Base-by-base conservation (phyloP, 805 yeast genomes). In the Spathaspora hagerdaliae region DNA sequence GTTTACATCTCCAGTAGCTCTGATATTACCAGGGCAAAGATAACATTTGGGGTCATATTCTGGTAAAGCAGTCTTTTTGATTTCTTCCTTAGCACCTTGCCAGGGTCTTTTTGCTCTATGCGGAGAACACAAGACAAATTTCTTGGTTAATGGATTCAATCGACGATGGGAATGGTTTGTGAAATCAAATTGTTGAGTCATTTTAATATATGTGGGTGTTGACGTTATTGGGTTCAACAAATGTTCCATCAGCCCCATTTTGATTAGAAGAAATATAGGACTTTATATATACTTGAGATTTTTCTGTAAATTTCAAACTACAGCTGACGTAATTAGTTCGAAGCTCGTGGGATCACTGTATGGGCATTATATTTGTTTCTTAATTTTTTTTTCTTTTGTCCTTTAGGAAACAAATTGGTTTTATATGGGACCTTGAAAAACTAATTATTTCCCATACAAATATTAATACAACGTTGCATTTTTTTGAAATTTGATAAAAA, bases 31-130 rank as follows among this genome's bases (percentile, higher is more conserved):
- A 1, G 91, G 90, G 63, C 91, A 85, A 50, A 85, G 66, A 61
- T 79, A 85, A 64, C 92, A 85, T 51, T 75, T 75, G 15, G 77
- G 76, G 54, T 85, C 91, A 57, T 78, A 83, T 31, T 53, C 65
- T 5, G 87, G 85, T 50, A 74, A 67, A 27, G 60, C 54, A 12
- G 65, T 69, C 38, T 61, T 68, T 43, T 60, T 55, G 12, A 72
- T 60, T 32, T 68, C 69, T 58, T 85, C 91, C 51, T 80, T 73
- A 50, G 82, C 87, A 33, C 91, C 91, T 60, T 81, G 85, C 91
- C 91, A 85, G 15, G 92, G 91, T 52, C 92, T 72, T 61, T 83
- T 82, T 29, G 89, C 79, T 46, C 91, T 69, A 57, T 85, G 92
- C 6, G 92, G 91, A 12, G 89, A 83, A 42, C 85, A 84, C 42